Conservation (phyloP, 2,329 filamentous ascomycete species). For the Didymella pinodella region DNA sequence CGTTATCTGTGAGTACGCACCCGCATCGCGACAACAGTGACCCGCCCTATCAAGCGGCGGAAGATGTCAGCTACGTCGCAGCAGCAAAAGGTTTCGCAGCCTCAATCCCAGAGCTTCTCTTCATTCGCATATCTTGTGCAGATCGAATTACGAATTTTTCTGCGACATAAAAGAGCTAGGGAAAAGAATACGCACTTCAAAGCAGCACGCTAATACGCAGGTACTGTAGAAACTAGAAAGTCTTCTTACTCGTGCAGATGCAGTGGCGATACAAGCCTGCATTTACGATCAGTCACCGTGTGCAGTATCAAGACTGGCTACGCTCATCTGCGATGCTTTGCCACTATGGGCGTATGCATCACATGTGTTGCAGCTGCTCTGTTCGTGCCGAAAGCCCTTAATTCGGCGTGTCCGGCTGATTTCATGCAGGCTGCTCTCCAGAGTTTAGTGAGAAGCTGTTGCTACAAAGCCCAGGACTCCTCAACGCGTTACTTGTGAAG, state of each 20-base stretch:
- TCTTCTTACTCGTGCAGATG: constrained; percentile 45
- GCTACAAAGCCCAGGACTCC: constrained; percentile 39
- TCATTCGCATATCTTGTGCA: not conserved
- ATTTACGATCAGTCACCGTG: constrained; percentile 58
- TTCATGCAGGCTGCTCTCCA: constrained; percentile 35
- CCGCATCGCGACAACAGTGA: constrained; percentile 15
- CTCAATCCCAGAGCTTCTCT: no score
- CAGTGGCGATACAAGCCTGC: constrained; percentile 55
- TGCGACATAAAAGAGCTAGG: not conserved
- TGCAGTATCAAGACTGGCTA: constrained; percentile 55
- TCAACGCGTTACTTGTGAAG: constrained; percentile 46
- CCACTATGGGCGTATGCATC: constrained; percentile 61
- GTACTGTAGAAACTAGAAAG: constrained; percentile 47
- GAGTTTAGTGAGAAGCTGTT: constrained; percentile 46
- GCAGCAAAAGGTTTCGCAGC: not conserved
- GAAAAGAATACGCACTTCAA: constrained; percentile 21
- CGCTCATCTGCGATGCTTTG: constrained; percentile 58
- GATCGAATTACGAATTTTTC: not conserved
- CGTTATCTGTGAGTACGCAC: constrained; percentile 55
- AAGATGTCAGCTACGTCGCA: not conserved
- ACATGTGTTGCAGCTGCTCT: constrained; percentile 58
- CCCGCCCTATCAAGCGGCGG: not conserved
- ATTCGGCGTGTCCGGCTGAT: constrained; percentile 15
- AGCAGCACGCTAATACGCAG: constrained; percentile 34
- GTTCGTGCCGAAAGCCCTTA: constrained; percentile 43